A percentile compares a stretch with the other conserved stretches of the same genome.
phyloP scores from a whole-genome alignment of 306 rosid genomes.

The Pyrus betulifolia region DNA sequence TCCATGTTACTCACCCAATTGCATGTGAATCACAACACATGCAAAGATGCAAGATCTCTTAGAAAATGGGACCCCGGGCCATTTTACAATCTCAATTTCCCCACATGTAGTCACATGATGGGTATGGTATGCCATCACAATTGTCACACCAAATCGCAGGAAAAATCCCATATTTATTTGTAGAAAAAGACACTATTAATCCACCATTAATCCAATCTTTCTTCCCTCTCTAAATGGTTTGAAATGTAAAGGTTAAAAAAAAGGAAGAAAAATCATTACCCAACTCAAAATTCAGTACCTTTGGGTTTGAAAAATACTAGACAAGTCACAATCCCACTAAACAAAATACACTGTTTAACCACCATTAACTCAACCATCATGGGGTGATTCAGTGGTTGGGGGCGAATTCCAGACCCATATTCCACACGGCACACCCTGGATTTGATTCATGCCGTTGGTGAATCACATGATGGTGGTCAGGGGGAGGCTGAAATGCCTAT shows the following conservation, averaged over 20 bases:
- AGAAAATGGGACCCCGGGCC: constrained; percentile 29
- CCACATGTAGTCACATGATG: constrained; percentile 81
- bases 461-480: no score
- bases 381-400: no score
- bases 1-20: constrained; percentile 58
- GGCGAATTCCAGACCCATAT: no score
- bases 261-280: constrained; percentile 18
- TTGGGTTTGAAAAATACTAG: not conserved
- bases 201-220: not conserved
- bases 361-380: no score
- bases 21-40: constrained; percentile 66
- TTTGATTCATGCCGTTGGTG: no score
- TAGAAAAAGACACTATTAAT: constrained; percentile 5
- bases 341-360: not conserved
- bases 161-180: constrained; percentile 14
- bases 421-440: no score
- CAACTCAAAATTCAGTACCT: constrained; percentile 16
- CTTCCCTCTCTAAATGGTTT: constrained; percentile 21
- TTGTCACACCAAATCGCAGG: constrained; percentile 18
- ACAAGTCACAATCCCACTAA: constrained; percentile 5
- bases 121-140: constrained; percentile 50
- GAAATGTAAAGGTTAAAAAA: not conserved
- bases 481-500: no score
- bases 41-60: constrained; percentile 29
- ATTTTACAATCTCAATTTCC: constrained; percentile 19